Evolutionary conservation across 2,329 filamentous ascomycete genomes (phyloP), one percentile per base, ranked within the genome.

Genomic region (Trichoderma guizhouense): DNA sequence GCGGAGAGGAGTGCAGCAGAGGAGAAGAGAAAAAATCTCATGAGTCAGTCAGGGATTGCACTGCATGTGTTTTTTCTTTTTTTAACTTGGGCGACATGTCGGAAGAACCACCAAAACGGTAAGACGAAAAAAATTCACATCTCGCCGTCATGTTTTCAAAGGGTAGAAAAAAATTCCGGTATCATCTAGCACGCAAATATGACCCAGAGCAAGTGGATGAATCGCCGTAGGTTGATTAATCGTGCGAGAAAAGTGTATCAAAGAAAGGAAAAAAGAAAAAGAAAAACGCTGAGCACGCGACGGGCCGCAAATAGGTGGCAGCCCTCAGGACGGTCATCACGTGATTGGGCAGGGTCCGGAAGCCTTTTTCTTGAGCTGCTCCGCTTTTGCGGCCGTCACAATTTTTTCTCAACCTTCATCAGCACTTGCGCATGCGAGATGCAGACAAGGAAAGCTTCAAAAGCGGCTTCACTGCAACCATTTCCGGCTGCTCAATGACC

Each of bases 181-280:
- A 86, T 83, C 73, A 72, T 89, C 86, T 89, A 78, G 86, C 87
- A 88, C 85, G 81, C 81, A 86, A 87, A 87, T 88, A 86, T 89
- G 87, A 89, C 87, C 86, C 84, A 83, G 78, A 83, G 80, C 78
- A 82, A 87, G 84, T 88, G 80, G 82, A 79, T 71, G 80, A 83
- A 76, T 86, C 80, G 78, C 81, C 78, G 82, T 82, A 85, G 86
- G 86, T 89, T 89, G 87, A 89, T 89, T 89, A 85, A 84, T 87
- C 82, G 86, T 88, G 87, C 87, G 26, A 71, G 71, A 77, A 75
- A 76, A 81, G 61, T 79, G 80, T 77, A 74, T 75, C 57, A 77
- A 77, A 78, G 79, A 79, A 76, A 76, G 78, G 76, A 76, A 69
- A 76, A 76, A 75, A 43, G 76, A 74, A 76, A 67, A 71, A 72